Percentiles rank a stretch among this genome's conserved stretches.
Conservation (phyloP, 768 basidiomycete species). For the Thelephora ganbajun region DNA sequence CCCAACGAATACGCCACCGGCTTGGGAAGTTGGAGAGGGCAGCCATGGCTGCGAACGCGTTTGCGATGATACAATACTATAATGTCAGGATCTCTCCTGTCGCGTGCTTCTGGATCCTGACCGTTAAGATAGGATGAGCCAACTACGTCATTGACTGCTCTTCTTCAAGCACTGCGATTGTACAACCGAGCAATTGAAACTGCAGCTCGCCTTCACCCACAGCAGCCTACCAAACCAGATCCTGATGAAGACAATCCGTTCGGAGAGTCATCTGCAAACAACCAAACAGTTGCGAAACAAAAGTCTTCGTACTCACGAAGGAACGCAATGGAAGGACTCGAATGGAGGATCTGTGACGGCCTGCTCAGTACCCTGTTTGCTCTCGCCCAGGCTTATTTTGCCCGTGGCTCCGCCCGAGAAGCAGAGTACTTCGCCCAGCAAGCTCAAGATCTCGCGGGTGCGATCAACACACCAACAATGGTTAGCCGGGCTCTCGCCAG, state of each 20-base stretch:
- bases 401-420: conserved; percentile 72
- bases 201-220: conserved; percentile 42
- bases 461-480: conserved; percentile 53
- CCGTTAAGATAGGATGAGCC: conserved; percentile 41
- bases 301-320: conserved; percentile 7
- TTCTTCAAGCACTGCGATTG: conserved; percentile 59
- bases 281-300: conserved; percentile 10
- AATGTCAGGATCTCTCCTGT: conserved; percentile 29
- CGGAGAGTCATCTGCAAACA: conserved; percentile 29
- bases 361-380: conserved; percentile 54
- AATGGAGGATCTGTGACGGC: conserved; percentile 68
- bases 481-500: conserved; percentile 50
- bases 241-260: conserved; percentile 32
- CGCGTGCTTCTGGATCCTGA: conserved; percentile 1
- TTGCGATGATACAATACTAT: conserved; percentile 52
- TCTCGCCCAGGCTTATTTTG: conserved; percentile 48
- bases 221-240: conserved; percentile 13
- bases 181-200: conserved; percentile 73
- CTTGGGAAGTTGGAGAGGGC: conserved; percentile 50
- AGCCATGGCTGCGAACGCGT: conserved; percentile 58
- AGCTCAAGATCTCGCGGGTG: conserved; percentile 56
- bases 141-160: conserved; percentile 36
- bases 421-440: conserved; percentile 76
- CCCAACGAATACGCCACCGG: conserved; percentile 43
- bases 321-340: conserved; percentile 36